Percentiles rank a stretch among this genome's conserved stretches.
These are phyloP conservation scores for Erysimum cheiranthoides DNA, from an alignment of 345 rosid genomes.

Conservation along the genomic window DNA sequence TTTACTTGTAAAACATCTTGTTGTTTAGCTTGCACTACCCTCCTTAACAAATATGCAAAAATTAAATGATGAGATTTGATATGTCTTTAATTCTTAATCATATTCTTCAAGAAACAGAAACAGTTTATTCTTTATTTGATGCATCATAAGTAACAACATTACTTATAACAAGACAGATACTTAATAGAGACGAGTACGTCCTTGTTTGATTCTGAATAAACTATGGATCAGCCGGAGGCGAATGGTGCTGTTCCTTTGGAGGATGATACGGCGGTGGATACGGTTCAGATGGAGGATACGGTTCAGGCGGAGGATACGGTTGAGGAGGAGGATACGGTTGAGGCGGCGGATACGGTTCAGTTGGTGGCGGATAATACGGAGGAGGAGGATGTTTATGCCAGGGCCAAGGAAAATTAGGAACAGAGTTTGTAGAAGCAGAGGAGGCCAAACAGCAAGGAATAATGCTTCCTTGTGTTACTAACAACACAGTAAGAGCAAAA, in stretches of 20 bases:
- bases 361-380: neutral
- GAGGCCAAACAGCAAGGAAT: slow-evolving; percentile 29
- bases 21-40: neutral
- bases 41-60: neutral
- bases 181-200: neutral
- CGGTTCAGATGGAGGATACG: neutral
- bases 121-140: slow-evolving; percentile 15
- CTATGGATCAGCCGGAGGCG: slow-evolving; percentile 32
- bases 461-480: slow-evolving; percentile 39
- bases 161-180: neutral
- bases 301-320: slow-evolving; percentile 1
- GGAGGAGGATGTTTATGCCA: slow-evolving; percentile 21
- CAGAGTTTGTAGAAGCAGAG: neutral
- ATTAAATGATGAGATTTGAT: neutral
- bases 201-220: slow-evolving; percentile 16
- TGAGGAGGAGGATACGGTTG: slow-evolving; percentile 19
- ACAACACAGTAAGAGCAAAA: slow-evolving; percentile 21
- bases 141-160: neutral
- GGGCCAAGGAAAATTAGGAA: slow-evolving; percentile 10
- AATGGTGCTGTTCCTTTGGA: too few species aligned
- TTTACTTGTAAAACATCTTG: too few species aligned
- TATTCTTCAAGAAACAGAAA: slow-evolving; percentile 3
- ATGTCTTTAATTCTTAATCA: neutral
- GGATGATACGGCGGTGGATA: slow-evolving; percentile 35
- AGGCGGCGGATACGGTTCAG: slow-evolving; percentile 19